Conservation (phyloP, 2,329 filamentous ascomycete species). For the Cordyceps cicadae region DNA sequence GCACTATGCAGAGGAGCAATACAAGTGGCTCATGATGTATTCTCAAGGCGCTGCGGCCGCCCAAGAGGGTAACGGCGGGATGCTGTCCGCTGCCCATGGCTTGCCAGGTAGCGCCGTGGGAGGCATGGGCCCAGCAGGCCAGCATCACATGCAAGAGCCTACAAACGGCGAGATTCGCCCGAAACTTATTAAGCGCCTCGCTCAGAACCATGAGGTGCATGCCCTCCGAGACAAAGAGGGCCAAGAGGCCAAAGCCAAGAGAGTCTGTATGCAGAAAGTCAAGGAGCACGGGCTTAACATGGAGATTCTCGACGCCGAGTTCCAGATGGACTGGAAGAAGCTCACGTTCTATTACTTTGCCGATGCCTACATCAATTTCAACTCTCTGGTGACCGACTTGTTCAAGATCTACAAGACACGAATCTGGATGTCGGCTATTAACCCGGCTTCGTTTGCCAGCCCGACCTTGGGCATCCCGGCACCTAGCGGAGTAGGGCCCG, state of each 20-base stretch:
- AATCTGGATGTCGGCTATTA: slow-evolving; percentile 99
- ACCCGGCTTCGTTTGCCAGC: slow-evolving; percentile 88
- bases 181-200: slow-evolving; percentile 92
- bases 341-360: slow-evolving; percentile 99
- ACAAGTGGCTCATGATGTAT: slow-evolving; percentile 99
- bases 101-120: slow-evolving; percentile 64
- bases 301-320: slow-evolving; percentile 98
- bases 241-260: slow-evolving; percentile 94
- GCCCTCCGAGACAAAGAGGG: slow-evolving; percentile 91
- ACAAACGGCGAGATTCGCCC: slow-evolving; percentile 74
- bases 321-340: slow-evolving; percentile 99
- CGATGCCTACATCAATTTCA: slow-evolving; percentile 98
- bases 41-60: slow-evolving; percentile 65
- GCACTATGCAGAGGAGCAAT: slow-evolving; percentile 88
- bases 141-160: slow-evolving; percentile 65
- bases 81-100: slow-evolving; percentile 55
- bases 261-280: slow-evolving; percentile 93
- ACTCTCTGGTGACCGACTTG: slow-evolving; percentile 88
- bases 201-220: slow-evolving; percentile 83
- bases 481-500: slow-evolving; percentile 57
- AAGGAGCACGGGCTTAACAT: slow-evolving; percentile 90
- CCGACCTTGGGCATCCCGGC: slow-evolving; percentile 64
- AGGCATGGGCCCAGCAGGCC: slow-evolving; percentile 67
- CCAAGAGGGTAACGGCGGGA: slow-evolving; percentile 52
- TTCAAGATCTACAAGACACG: slow-evolving; percentile 99